Conservation (phyloP, 768 basidiomycete species). For the Dioszegia hungarica region DNA sequence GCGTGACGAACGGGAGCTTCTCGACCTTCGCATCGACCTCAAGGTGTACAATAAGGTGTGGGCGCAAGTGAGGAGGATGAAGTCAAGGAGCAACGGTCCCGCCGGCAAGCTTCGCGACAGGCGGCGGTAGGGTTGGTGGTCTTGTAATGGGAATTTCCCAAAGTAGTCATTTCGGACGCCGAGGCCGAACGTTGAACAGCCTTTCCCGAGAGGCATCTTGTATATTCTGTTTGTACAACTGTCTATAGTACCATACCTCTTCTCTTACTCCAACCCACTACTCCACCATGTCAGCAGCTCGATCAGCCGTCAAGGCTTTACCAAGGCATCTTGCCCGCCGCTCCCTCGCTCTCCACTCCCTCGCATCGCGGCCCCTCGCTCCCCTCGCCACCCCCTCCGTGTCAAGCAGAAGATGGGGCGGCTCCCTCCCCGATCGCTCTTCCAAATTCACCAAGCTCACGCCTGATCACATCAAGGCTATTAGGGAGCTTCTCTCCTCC, state of each 20-base stretch:
- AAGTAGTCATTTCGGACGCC: neutral
- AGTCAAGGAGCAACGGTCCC: neutral
- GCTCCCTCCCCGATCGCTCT: slow-evolving; percentile 35
- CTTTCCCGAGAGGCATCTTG: too few species aligned
- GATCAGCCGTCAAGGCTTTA: neutral
- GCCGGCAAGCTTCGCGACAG: too few species aligned
- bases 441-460: slow-evolving; percentile 37
- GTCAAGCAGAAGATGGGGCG: slow-evolving; percentile 1
- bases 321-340: neutral
- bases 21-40: neutral
- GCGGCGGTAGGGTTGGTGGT: neutral
- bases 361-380: neutral
- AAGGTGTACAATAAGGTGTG: neutral
- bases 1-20: neutral
- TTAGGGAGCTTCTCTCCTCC: slow-evolving; percentile 46
- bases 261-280: neutral
- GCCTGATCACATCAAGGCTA: slow-evolving; percentile 39
- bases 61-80: neutral
- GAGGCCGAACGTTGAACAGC: neutral
- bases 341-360: neutral
- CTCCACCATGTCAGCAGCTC: slow-evolving; percentile 1
- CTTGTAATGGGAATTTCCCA: neutral
- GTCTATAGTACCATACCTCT: too few species aligned
- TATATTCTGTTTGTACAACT: neutral
- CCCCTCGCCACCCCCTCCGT: neutral